These are phyloP conservation scores for Globisporangium paroecandrum DNA, from an alignment of 352 stramenopile species.

Conservation along the genomic window DNA sequence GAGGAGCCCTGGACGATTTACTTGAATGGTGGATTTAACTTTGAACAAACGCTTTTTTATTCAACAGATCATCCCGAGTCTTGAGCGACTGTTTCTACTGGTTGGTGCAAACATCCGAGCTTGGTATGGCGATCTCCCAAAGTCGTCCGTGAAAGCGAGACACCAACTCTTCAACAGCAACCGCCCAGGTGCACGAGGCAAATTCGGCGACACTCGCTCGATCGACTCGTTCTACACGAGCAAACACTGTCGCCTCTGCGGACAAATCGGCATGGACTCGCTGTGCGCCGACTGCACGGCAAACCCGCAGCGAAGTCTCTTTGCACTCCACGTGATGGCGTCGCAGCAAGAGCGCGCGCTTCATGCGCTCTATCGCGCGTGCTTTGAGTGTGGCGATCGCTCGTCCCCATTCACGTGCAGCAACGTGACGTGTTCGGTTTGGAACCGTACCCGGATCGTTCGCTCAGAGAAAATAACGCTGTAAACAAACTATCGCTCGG, in stretches of 20 bases:
- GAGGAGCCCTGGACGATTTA: not conserved
- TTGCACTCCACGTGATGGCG: slow-evolving; percentile 48
- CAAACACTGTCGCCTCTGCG: slow-evolving; percentile 75
- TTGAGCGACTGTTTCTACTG: slow-evolving; percentile 82
- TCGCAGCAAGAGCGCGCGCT: slow-evolving; percentile 40
- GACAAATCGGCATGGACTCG: slow-evolving; percentile 45
- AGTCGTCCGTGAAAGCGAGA: slow-evolving; percentile 55
- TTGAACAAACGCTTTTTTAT: not conserved
- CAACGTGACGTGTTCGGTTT: slow-evolving; percentile 62
- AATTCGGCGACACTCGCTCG: slow-evolving; percentile 26
- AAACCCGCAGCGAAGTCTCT: slow-evolving; percentile 63
- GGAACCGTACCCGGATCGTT: slow-evolving; percentile 58
- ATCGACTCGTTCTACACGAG: slow-evolving; percentile 87
- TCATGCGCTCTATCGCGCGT: slow-evolving; percentile 35
- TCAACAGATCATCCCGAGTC: slow-evolving; percentile 67
- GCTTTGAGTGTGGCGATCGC: slow-evolving; percentile 49
- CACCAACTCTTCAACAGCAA: slow-evolving; percentile 22
- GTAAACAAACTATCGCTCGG: slow-evolving; percentile 5
- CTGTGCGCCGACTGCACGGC: slow-evolving; percentile 52
- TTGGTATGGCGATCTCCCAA: slow-evolving; percentile 69
- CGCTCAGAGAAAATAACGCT: slow-evolving; percentile 35
- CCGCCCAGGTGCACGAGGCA: slow-evolving; percentile 17
- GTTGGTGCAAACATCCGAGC: slow-evolving; percentile 72
- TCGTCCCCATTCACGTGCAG: slow-evolving; percentile 39
- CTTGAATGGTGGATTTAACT: too few relatives aligned